Base-by-base conservation (phyloP, 371 early-diverging fungal genomes). In the Actinomortierella ambigua region DNA sequence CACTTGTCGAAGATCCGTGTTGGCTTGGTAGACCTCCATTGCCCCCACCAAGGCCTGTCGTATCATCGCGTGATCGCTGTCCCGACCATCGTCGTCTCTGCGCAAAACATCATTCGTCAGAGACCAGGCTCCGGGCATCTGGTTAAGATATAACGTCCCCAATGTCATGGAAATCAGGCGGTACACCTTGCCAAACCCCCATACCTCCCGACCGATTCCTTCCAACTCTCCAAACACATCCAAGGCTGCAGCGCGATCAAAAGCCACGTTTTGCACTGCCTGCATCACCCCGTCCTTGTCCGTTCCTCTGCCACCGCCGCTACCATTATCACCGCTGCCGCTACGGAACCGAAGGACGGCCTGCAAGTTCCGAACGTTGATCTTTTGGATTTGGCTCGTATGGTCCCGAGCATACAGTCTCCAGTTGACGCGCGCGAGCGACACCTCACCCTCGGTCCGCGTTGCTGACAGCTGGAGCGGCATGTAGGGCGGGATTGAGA, bases 361-460 rank as follows among this genome's bases (percentile, higher is more conserved):
- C 14, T 68, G 17, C 34, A 83, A n/a, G 14, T 79, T 80, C 5
- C 81, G 73, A 13, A 78, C 73, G 49, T 85, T 85, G 34, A 82
- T 71, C 54, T 83, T 81, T n/a, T 54, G 65, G 6, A 79, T 70
- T 24, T 80, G 62, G 17, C 50, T 54, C 13, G 77, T 62, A 42
- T 68, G 62, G 58, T 85, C 85, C 7, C 27, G 29, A 20, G 66
- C 65, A 61, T 83, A 50, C 8, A 57, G 44, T n/a, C 53, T 27
- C 2, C 50, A 50, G 23, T 73, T 34, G 34, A 11, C 34, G 7
- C 34, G 34, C 11, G 34, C 34, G 7, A 34, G 11, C 4, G 34
- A 6, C 7, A 11, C 34, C 34, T 34, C 34, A 11, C 7, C 34
- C 4, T 34, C 34, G 7, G 34, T 34, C 34, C 11, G 34, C 34